Percentiles rank a stretch among this genome's conserved stretches.
These are phyloP conservation scores for Penicillium griseofulvum DNA, from an alignment of 2,329 filamentous ascomycete genomes.

Conservation along the genomic window DNA sequence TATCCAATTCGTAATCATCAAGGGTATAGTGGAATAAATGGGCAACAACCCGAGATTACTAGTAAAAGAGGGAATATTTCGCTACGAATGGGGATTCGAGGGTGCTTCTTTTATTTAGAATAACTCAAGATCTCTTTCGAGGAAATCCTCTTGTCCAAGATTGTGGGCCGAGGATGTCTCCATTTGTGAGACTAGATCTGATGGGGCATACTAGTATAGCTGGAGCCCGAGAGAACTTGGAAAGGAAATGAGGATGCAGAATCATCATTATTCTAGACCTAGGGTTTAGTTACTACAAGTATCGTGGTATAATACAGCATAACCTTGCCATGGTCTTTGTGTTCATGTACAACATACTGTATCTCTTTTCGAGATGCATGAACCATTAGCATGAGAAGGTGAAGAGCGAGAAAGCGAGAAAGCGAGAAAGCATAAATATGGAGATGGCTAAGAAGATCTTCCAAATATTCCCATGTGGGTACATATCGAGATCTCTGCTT, in stretches of 20 bases:
- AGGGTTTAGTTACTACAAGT: background rate
- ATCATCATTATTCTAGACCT: background rate
- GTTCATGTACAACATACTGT: background rate
- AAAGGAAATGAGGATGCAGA: background rate
- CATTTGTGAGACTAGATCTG: background rate
- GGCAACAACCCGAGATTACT: background rate
- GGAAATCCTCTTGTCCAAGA: background rate
- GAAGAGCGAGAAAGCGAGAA: no score
- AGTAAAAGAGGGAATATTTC: background rate
- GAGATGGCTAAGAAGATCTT: background rate
- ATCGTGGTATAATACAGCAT: background rate
- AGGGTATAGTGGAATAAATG: background rate
- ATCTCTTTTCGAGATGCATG: no score
- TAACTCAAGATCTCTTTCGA: background rate
- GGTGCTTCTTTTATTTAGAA: background rate
- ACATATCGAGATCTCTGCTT: background rate
- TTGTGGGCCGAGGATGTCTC: background rate
- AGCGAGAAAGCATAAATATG: background rate
- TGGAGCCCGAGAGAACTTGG: background rate
- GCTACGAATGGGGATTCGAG: background rate
- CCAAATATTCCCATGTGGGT: background rate
- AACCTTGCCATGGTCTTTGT: background rate
- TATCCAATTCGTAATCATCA: background rate
- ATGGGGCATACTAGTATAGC: background rate
- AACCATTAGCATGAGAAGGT: background rate